Evolutionary conservation across 768 basidiomycete species (phyloP).

Genomic region (Macrolepiota albuminosa): DNA sequence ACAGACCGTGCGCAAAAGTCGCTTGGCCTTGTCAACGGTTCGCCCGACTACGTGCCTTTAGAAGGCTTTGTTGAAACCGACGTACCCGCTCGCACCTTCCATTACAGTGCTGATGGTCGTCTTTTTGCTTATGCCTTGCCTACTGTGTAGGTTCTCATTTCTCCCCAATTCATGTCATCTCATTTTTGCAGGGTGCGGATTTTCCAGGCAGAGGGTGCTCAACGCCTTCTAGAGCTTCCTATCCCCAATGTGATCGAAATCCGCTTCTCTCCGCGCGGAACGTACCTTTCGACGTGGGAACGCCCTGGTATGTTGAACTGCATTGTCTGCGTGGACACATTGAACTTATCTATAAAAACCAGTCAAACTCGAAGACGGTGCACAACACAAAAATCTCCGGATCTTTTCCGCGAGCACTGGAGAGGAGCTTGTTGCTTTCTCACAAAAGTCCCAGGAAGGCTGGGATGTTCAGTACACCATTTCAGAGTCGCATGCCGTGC

Average conservation of each 20-base stretch:
- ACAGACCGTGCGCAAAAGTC: constrained; percentile 93
- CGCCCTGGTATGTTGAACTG: constrained; percentile 53
- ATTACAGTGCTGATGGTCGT: constrained; percentile 84
- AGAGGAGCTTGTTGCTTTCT: constrained; percentile 81
- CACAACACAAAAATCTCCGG: constrained; percentile 91
- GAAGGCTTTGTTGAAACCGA: constrained; percentile 64
- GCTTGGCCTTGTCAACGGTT: constrained; percentile 78
- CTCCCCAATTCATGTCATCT: constrained; percentile 10
- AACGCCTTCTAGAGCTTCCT: constrained; percentile 70
- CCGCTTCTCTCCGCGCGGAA: constrained; percentile 89
- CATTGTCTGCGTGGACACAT: not conserved
- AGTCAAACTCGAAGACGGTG: constrained; percentile 86
- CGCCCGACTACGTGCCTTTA: constrained; percentile 68
- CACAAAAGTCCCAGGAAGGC: constrained; percentile 86
- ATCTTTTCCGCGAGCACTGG: constrained; percentile 85
- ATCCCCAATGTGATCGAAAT: constrained; percentile 78
- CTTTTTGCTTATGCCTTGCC: constrained; percentile 83
- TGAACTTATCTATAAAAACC: not conserved
- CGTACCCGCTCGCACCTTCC: constrained; percentile 66
- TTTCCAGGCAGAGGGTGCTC: constrained; percentile 67
- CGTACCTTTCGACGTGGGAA: constrained; percentile 95
- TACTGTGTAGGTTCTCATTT: constrained; percentile 49
- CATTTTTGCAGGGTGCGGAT: constrained; percentile 57
- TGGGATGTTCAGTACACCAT: constrained; percentile 93
- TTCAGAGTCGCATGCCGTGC: constrained; percentile 81